phyloP scores from a whole-genome alignment of 352 stramenopile species.

The Phytophthora boehmeriae region DNA sequence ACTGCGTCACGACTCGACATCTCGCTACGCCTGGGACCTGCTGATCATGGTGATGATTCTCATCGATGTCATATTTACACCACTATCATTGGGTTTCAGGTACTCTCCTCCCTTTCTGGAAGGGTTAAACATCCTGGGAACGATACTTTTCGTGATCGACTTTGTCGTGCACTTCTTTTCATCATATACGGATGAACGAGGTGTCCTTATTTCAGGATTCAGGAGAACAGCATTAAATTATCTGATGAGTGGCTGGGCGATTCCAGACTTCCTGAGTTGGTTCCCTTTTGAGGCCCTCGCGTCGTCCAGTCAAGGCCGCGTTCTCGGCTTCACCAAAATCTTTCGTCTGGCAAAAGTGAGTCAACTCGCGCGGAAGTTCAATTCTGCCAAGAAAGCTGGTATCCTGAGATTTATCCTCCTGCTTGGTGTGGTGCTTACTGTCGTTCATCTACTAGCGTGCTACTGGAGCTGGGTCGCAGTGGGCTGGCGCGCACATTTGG shows the following conservation, averaged over 20 bases:
- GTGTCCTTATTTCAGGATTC: constrained; percentile 55
- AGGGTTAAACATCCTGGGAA: constrained; percentile 43
- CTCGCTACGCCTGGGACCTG: constrained; percentile 53
- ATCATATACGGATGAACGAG: constrained; percentile 55
- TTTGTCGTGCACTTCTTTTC: constrained; percentile 64
- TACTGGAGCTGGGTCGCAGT: constrained; percentile 66
- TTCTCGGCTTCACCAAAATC: constrained; percentile 70
- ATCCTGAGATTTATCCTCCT: constrained; percentile 61
- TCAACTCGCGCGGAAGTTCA: constrained; percentile 53
- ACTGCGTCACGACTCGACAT: constrained; percentile 53
- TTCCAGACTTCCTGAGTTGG: constrained; percentile 72
- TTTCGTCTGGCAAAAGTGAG: constrained; percentile 76
- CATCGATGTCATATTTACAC: constrained; percentile 58
- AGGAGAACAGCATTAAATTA: constrained; percentile 52
- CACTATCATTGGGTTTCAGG: constrained; percentile 57
- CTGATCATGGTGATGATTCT: constrained; percentile 62
- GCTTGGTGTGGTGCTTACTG: constrained; percentile 56
- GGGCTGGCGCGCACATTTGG: constrained; percentile 48
- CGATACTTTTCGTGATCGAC: constrained; percentile 56
- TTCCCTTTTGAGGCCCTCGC: constrained; percentile 66
- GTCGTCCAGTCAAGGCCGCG: constrained; percentile 37
- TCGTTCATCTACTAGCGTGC: constrained; percentile 61
- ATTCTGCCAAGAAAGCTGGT: constrained; percentile 71
- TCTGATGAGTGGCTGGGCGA: constrained; percentile 54
- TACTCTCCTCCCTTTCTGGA: constrained; percentile 30